These are phyloP conservation scores for Pichia pseudocactophila DNA, from an alignment of 805 yeast genomes.

Conservation along the genomic window DNA sequence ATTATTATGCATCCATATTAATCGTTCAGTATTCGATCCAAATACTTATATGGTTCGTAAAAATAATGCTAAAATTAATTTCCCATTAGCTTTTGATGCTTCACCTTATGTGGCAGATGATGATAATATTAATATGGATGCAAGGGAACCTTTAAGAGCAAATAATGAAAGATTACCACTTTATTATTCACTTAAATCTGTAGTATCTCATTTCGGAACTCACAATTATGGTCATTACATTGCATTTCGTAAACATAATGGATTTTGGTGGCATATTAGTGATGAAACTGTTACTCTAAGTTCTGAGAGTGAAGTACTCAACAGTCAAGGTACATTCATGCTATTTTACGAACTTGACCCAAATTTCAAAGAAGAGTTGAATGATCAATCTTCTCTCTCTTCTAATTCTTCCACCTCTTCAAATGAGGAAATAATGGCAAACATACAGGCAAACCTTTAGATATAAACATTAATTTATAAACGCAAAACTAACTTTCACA, in stretches of 20 bases:
- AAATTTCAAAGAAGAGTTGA: conserved; percentile 10
- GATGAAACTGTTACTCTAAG: conserved; percentile 83
- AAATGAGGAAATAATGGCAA: conserved; percentile 1
- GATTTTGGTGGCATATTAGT: conserved; percentile 91
- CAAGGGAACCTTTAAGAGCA: conserved; percentile 47
- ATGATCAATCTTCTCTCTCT: not conserved
- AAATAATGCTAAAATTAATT: conserved; percentile 73
- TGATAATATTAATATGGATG: conserved; percentile 67
- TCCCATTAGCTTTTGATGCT: conserved; percentile 62
- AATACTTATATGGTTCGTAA: conserved; percentile 74
- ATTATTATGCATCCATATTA: conserved; percentile 75
- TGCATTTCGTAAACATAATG: conserved; percentile 72
- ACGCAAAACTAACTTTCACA: conserved; percentile 2
- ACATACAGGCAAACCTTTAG: conserved; percentile 11
- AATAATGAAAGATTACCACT: conserved; percentile 18
- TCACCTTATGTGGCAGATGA: conserved; percentile 63
- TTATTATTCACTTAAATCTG: conserved; percentile 69
- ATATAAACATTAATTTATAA: not conserved
- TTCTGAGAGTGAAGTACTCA: conserved; percentile 69
- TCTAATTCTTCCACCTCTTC: not conserved
- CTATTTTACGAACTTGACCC: conserved; percentile 61
- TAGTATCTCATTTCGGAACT: conserved; percentile 88
- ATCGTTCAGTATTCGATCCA: conserved; percentile 89
- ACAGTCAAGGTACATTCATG: conserved; percentile 86
- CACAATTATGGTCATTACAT: conserved; percentile 98